phyloP scores from a whole-genome alignment of 495 filamentous ascomycete genomes.

The Aspergillus coremiiformis region DNA sequence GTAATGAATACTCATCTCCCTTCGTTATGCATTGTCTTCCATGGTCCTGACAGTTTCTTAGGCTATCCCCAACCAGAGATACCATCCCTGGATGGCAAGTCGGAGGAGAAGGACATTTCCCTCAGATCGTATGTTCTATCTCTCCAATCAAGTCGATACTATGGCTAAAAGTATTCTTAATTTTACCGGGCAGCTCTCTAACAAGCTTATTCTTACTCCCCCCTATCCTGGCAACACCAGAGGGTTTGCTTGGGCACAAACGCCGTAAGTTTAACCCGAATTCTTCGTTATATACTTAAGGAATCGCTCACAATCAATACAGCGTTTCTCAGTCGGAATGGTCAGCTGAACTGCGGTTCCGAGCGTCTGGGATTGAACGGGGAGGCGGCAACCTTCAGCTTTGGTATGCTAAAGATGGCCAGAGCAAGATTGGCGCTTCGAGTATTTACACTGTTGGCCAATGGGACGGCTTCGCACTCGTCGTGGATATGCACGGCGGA shows the following conservation, averaged over 20 bases:
- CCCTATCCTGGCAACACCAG: conserved; percentile 78
- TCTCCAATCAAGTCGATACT: too few relatives aligned
- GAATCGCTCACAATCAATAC: conserved; percentile 6
- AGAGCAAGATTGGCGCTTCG: conserved; percentile 52
- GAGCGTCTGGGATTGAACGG: conserved; percentile 76
- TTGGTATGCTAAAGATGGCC: conserved; percentile 78
- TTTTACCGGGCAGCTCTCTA: conserved; percentile 57
- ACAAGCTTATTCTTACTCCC: conserved; percentile 88
- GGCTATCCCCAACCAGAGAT: conserved; percentile 49
- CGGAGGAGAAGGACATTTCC: conserved; percentile 60
- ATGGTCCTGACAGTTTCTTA: conserved; percentile 26
- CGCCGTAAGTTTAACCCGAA: conserved; percentile 39
- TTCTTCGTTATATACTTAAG: neutral
- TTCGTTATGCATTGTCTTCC: neutral
- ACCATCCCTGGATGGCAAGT: conserved; percentile 60
- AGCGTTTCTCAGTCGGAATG: conserved; percentile 55
- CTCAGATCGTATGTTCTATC: conserved; percentile 48
- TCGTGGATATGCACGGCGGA: conserved; percentile 83
- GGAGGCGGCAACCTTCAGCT: conserved; percentile 85
- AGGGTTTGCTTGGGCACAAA: conserved; percentile 74
- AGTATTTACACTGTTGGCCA: conserved; percentile 75
- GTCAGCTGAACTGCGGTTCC: conserved; percentile 78
- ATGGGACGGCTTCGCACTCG: conserved; percentile 82
- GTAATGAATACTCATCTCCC: conserved; percentile 27
- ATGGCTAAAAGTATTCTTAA: conserved; percentile 7